A percentile compares a stretch with the other conserved stretches of the same genome.
Conservation (phyloP, 371 early-diverging fungal species). For the Haplosporangium sp. region DNA sequence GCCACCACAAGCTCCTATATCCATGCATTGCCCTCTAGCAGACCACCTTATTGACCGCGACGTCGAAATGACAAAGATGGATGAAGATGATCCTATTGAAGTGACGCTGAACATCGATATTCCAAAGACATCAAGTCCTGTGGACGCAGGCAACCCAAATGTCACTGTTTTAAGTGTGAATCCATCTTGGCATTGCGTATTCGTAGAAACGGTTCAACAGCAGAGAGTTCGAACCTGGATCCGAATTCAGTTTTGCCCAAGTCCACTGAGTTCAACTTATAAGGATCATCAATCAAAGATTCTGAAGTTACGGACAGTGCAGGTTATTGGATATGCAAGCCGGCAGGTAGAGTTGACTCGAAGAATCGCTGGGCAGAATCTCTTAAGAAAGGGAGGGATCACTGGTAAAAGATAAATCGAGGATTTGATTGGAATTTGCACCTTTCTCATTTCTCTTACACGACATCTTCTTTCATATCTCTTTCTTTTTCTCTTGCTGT, state of each 20-base stretch:
- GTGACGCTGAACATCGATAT: conserved; percentile 50
- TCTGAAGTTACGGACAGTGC: conserved; percentile 24
- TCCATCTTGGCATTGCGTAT: conserved; percentile 53
- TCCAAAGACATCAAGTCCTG: conserved; percentile 33
- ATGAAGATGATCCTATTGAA: conserved; percentile 27
- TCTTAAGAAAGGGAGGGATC: conserved; percentile 34
- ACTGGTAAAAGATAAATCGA: conserved; percentile 17
- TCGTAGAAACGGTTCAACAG: conserved; percentile 36
- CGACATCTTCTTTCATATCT: not conserved
- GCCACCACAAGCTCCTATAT: conserved; percentile 23
- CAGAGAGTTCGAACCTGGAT: conserved; percentile 22
- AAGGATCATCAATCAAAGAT: conserved; percentile 18
- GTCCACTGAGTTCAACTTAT: conserved; percentile 9
- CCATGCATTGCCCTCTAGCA: conserved; percentile 4
- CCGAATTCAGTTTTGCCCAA: conserved; percentile 43
- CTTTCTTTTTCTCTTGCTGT: not conserved
- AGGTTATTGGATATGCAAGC: conserved; percentile 43
- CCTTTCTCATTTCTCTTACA: not conserved
- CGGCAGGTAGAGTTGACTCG: conserved; percentile 41
- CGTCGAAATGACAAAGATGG: conserved; percentile 14
- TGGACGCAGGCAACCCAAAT: conserved; percentile 14
- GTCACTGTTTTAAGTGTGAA: conserved; percentile 39
- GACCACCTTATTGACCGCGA: conserved; percentile 3
- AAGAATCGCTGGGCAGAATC: conserved; percentile 28
- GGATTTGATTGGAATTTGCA: not conserved